phyloP scores from a whole-genome alignment of 1,139 yeast genomes.

The Spathaspora sp. region DNA sequence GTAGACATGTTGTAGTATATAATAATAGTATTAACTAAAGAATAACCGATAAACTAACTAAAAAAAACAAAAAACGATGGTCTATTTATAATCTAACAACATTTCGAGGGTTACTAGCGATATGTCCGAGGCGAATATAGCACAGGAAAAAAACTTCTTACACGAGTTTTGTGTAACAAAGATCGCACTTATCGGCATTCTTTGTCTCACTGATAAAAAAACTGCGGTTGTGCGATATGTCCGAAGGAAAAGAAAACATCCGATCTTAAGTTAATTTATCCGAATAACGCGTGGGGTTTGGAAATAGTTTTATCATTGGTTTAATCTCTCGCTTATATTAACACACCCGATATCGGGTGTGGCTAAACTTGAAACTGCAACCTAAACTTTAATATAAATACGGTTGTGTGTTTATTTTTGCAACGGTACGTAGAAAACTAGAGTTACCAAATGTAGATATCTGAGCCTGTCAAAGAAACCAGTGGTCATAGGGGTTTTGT shows the following conservation, averaged over 20 bases:
- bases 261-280: no score
- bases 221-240: background rate
- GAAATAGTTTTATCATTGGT: no score
- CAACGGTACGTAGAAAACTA: no score
- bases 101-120: background rate
- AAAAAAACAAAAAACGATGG: background rate
- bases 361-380: no score
- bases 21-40: background rate
- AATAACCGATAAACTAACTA: background rate
- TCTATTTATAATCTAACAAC: constrained; percentile 1
- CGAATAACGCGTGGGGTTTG: no score
- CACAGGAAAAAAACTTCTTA: background rate
- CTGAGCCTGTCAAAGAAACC: no score
- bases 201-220: background rate
- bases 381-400: no score
- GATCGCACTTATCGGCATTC: constrained; percentile 2
- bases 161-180: constrained; percentile 1
- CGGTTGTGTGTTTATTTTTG: no score
- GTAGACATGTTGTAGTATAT: constrained; percentile 12
- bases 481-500: no score
- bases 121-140: constrained; percentile 2
- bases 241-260: background rate
- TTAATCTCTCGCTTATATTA: no score
- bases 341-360: no score
- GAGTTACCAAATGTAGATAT: no score